Percentiles rank a stretch among this genome's conserved stretches.
Conservation (phyloP, 2,329 filamentous ascomycete species). For the Exophiala oligosperma region DNA sequence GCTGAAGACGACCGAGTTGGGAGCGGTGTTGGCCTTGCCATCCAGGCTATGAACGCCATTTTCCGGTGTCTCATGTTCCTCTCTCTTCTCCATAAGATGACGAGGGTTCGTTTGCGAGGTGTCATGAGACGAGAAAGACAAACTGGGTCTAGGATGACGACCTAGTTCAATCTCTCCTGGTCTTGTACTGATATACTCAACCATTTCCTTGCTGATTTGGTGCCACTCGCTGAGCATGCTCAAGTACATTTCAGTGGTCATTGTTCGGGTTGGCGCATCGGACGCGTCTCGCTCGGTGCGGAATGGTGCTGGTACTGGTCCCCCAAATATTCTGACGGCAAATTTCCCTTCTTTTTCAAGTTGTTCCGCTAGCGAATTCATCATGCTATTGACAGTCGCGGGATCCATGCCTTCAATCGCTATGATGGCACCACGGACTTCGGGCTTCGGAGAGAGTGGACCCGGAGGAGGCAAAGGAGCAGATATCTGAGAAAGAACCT, state of each 20-base stretch:
- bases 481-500: constrained; percentile 72
- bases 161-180: constrained; percentile 8
- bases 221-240: constrained; percentile 73
- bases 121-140: constrained; percentile 3
- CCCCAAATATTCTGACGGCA: constrained; percentile 50
- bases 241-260: constrained; percentile 60
- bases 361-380: constrained; percentile 60
- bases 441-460: constrained; percentile 36
- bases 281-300: constrained; percentile 14
- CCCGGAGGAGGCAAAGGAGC: constrained; percentile 58
- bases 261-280: constrained; percentile 26
- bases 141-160: not conserved
- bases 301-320: constrained; percentile 42
- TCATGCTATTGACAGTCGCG: constrained; percentile 64
- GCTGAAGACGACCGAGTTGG: constrained; percentile 16
- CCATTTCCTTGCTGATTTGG: constrained; percentile 69
- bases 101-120: not conserved
- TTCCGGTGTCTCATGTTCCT: not conserved
- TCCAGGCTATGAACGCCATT: not conserved
- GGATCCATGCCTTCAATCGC: constrained; percentile 75
- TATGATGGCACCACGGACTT: constrained; percentile 73
- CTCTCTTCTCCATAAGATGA: not conserved
- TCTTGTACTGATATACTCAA: constrained; percentile 53
- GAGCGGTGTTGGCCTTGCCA: not conserved
- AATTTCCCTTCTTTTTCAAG: constrained; percentile 56